phyloP scores from a whole-genome alignment of 140 eudicot species.

The Senecio squalidus region DNA sequence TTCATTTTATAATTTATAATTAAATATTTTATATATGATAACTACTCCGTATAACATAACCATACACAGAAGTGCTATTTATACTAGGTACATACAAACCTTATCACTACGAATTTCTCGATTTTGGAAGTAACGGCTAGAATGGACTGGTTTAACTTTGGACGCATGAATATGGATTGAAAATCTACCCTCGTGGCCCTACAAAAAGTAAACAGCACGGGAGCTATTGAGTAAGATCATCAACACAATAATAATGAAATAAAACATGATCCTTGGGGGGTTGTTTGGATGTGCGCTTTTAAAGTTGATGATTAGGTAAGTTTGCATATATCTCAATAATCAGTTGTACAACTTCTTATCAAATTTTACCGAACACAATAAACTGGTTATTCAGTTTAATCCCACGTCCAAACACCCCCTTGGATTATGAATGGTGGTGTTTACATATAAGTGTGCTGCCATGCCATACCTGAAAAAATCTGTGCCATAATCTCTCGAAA shows the following conservation, averaged over 20 bases:
- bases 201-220: not conserved
- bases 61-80: too few species aligned
- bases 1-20: too few species aligned
- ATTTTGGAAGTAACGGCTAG: slow-evolving; percentile 73
- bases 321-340: too few species aligned
- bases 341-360: too few species aligned
- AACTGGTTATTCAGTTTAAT: too few species aligned
- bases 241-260: too few species aligned
- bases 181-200: slow-evolving; percentile 96
- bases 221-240: not conserved
- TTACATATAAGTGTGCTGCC: not conserved
- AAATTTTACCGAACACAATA: too few species aligned
- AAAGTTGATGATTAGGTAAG: too few species aligned
- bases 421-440: too few species aligned
- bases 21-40: too few species aligned
- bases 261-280: not conserved
- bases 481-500: slow-evolving; percentile 89
- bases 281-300: too few species aligned
- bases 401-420: not conserved
- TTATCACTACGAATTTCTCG: slow-evolving; percentile 82
- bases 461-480: slow-evolving; percentile 66
- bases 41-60: too few species aligned
- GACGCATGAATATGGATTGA: slow-evolving; percentile 92
- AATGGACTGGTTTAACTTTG: slow-evolving; percentile 67
- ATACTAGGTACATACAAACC: slow-evolving; percentile 31